phyloP scores from a whole-genome alignment of 164 flowering plant species.

The Stephania yunnanensis region DNA sequence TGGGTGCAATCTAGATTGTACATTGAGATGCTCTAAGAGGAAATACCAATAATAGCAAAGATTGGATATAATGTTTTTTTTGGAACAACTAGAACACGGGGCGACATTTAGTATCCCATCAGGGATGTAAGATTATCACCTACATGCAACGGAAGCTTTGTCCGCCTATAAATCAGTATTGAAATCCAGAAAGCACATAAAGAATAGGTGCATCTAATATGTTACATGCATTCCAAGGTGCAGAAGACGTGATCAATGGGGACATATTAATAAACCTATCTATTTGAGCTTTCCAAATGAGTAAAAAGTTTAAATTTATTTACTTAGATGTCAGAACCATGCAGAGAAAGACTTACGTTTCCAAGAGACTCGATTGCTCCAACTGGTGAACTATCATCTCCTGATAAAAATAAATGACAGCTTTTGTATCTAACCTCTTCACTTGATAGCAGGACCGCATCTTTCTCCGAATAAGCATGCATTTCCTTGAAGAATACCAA shows the following conservation, averaged over 20 bases:
- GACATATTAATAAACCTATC: background rate
- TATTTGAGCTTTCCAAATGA: background rate
- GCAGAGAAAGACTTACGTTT: conserved; percentile 34
- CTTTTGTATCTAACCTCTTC: conserved; percentile 31
- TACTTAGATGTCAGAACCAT: background rate
- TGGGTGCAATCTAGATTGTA: too few species aligned
- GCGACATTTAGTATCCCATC: background rate
- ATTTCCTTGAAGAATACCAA: conserved; percentile 16
- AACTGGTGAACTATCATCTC: conserved; percentile 34
- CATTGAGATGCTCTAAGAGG: too few species aligned
- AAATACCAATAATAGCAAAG: too few species aligned
- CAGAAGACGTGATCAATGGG: background rate
- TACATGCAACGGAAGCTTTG: background rate
- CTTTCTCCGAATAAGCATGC: conserved; percentile 11
- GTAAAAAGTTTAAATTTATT: background rate
- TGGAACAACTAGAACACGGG: background rate
- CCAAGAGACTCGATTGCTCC: conserved; percentile 29
- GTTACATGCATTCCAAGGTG: background rate
- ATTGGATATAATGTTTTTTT: too few species aligned
- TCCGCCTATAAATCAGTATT: background rate
- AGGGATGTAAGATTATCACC: conserved; percentile 1
- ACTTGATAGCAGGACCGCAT: conserved; percentile 14
- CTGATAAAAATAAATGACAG: conserved; percentile 55
- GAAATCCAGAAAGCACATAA: background rate
- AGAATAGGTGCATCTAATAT: background rate